phyloP scores from a whole-genome alignment of 2,329 filamentous ascomycete species.

The Fusarium gaditjirri region DNA sequence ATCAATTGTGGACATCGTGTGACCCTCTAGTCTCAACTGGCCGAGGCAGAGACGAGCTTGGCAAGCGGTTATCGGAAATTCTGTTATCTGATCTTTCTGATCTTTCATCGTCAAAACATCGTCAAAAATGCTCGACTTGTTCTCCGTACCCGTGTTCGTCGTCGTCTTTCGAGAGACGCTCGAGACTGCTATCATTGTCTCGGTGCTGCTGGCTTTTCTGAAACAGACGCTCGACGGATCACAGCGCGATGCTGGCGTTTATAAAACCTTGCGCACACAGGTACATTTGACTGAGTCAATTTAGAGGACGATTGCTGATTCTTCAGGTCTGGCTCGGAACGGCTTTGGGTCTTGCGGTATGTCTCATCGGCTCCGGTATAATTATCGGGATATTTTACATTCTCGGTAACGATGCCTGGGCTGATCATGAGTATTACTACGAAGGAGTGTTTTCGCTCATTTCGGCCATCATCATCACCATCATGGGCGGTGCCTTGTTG shows the following conservation, averaged over 20 bases:
- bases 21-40: constrained; percentile 25
- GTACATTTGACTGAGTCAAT: constrained; percentile 50
- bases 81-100: constrained; percentile 33
- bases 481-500: constrained; percentile 83
- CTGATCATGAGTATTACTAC: constrained; percentile 78
- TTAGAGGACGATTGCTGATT: not conserved
- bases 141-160: constrained; percentile 86
- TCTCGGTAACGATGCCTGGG: constrained; percentile 75
- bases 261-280: constrained; percentile 75
- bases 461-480: constrained; percentile 82
- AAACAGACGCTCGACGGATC: constrained; percentile 80
- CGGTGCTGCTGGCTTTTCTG: constrained; percentile 83
- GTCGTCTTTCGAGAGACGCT: constrained; percentile 89
- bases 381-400: constrained; percentile 79
- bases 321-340: constrained; percentile 67
- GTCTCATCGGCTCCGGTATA: constrained; percentile 70
- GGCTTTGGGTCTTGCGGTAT: constrained; percentile 58
- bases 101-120: not conserved
- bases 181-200: constrained; percentile 86
- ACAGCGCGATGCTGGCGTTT: constrained; percentile 67
- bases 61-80: constrained; percentile 24
- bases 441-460: constrained; percentile 83
- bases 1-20: constrained; percentile 37
- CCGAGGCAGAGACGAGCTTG: constrained; percentile 33
- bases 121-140: constrained; percentile 69